Evolutionary conservation across 2,329 filamentous ascomycete species (phyloP), one percentile per base, ranked within the genome.

Genomic region (Colletotrichum horii): DNA sequence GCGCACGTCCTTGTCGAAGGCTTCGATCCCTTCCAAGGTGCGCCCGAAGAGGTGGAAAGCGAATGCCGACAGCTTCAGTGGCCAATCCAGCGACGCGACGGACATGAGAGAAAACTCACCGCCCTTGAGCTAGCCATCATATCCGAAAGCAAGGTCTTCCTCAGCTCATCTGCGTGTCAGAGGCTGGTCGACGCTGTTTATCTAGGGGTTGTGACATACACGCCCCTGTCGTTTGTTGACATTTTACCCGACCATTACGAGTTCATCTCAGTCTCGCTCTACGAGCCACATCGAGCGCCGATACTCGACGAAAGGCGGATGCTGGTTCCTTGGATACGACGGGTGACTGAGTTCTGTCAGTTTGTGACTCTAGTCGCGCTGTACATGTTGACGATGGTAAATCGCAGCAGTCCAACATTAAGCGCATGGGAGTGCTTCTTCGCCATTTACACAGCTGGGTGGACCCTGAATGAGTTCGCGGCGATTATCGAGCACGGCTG

Each of bases 201-300:
- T 77, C 87, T 89, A 16, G 93, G 93, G 1, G 87, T 91, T 24
- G 89, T 95, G 36, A 91, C 94, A n/a, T 95, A 95, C 78, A 94
- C 93, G 3, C 93, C 93, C 0, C 90, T 91, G 1, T 90, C 91
- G 0, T 94, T 94, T 77, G 89, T 95, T 80, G 93, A 95, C 80
- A 94, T 95, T 67, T 86, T 95, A 2, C 93, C 93, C 0, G 93
- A 95, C 80, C 91, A 93, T 79, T 95, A 94, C 84, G 94, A 94
- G 81, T 89, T 92, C 79, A 91, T 92, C 64, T 92, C 92, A 0
- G 93, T 95, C 48, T 92, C 92, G 4, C 85, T 95, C 0, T 95
- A 95, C 80, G 91, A 94, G 79, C 93, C 93, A 3, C 85, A 91
- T 16, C 89, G 90, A 73, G 92, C 92, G 4, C 91, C 92, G 3